Percentiles rank a stretch among this genome's conserved stretches.
Conservation (phyloP, 2,329 filamentous ascomycete species). For the Pseudopyrenochaeta lycopersici region DNA sequence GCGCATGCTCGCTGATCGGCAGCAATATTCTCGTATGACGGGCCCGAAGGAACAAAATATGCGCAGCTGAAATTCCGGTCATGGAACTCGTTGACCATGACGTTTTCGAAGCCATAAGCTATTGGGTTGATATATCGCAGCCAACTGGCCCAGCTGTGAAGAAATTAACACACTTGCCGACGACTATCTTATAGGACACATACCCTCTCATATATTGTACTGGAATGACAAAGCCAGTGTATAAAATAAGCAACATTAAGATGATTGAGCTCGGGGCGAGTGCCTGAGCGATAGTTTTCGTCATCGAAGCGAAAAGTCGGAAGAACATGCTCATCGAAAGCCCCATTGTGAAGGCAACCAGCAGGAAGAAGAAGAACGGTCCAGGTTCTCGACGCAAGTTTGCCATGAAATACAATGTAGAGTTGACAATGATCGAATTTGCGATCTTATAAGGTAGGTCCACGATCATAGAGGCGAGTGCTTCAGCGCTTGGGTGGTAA, state of each 20-base stretch:
- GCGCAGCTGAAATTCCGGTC: constrained; percentile 36
- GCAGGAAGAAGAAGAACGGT: constrained; percentile 82
- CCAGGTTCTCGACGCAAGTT: constrained; percentile 75
- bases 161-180: constrained; percentile 4
- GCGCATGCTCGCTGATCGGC: constrained; percentile 45
- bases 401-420: constrained; percentile 84
- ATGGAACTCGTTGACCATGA: constrained; percentile 76
- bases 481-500: constrained; percentile 88
- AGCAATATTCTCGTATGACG: constrained; percentile 41
- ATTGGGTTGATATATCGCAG: constrained; percentile 78
- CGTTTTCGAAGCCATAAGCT: constrained; percentile 77
- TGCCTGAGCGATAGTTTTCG: constrained; percentile 68
- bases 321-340: constrained; percentile 85
- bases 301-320: constrained; percentile 76
- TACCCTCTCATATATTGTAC: constrained; percentile 62
- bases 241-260: constrained; percentile 69
- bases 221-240: constrained; percentile 73
- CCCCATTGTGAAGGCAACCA: constrained; percentile 64
- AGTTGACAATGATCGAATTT: constrained; percentile 76
- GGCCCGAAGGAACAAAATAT: constrained; percentile 50
- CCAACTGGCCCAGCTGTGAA: constrained; percentile 46
- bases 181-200: not conserved
- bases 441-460: constrained; percentile 81
- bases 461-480: constrained; percentile 79
- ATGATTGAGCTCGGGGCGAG: constrained; percentile 62